These are phyloP conservation scores for Adansonia grandidieri DNA, from an alignment of 441 rosid genomes.

Conservation along the genomic window DNA sequence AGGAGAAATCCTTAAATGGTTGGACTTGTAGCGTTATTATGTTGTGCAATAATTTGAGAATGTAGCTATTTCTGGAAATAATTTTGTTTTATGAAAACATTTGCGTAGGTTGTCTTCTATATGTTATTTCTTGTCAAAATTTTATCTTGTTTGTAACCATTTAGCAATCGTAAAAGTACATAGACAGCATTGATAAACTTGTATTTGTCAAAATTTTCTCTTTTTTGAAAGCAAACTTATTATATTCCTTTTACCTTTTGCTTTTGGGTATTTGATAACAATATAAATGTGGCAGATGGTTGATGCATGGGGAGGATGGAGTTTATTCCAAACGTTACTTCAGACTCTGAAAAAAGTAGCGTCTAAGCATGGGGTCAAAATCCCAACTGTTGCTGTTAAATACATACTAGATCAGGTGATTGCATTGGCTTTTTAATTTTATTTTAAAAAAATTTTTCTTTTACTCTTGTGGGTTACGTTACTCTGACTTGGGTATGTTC, in stretches of 20 bases:
- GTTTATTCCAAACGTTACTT: slow-evolving; percentile 77
- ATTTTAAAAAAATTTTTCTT: no score
- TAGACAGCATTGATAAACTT: neutral
- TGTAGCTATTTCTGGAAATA: neutral
- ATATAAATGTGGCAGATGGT: slow-evolving; percentile 60
- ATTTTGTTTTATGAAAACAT: neutral
- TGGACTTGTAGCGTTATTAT: neutral
- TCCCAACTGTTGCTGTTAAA: slow-evolving; percentile 88
- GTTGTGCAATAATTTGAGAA: neutral
- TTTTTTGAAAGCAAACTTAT: neutral
- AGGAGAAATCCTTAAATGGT: neutral
- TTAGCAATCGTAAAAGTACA: neutral
- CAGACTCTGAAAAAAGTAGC: slow-evolving; percentile 71
- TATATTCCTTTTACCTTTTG: neutral
- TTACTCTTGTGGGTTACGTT: no score
- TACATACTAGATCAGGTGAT: slow-evolving; percentile 82
- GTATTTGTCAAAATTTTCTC: neutral
- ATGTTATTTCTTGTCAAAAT: slow-evolving; percentile 5
- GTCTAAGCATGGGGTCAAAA: slow-evolving; percentile 82
- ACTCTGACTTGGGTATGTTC: no score
- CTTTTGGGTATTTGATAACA: slow-evolving; percentile 5
- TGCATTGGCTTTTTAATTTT: neutral
- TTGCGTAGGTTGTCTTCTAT: neutral
- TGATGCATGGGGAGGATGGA: slow-evolving; percentile 99
- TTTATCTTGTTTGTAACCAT: neutral